phyloP scores from a whole-genome alignment of 805 yeast species.

The Cyberlindnera saturnus region DNA sequence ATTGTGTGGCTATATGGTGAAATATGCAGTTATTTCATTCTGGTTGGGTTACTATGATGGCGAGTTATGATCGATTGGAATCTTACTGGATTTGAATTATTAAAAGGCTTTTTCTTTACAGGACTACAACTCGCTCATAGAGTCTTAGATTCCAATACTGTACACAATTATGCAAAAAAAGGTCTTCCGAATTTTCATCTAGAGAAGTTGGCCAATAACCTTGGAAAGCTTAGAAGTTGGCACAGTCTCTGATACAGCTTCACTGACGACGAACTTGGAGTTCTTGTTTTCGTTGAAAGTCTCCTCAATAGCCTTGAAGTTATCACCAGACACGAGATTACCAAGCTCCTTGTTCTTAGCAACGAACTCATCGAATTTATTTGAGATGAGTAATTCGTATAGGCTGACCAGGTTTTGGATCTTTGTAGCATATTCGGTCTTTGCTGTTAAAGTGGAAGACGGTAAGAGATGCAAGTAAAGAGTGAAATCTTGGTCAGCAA shows the following conservation, averaged over 20 bases:
- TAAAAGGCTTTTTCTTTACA: too few species aligned
- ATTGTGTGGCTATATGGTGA: neutral
- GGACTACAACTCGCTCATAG: too few species aligned
- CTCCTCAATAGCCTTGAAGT: slow-evolving; percentile 12
- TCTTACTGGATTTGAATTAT: too few species aligned
- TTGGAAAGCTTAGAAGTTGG: slow-evolving; percentile 20
- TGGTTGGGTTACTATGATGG: too few species aligned
- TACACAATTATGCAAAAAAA: too few species aligned
- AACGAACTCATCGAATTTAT: slow-evolving; percentile 16
- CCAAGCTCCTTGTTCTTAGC: slow-evolving; percentile 19
- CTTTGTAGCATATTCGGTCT: slow-evolving; percentile 21
- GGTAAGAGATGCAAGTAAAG: slow-evolving; percentile 41
- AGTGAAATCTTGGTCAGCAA: slow-evolving; percentile 36
- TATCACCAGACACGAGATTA: slow-evolving; percentile 12
- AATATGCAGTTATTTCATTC: too few species aligned
- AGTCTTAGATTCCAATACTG: too few species aligned
- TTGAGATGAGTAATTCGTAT: slow-evolving; percentile 19
- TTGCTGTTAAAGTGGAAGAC: slow-evolving; percentile 26
- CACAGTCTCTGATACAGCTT: slow-evolving; percentile 19
- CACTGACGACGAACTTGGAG: slow-evolving; percentile 17
- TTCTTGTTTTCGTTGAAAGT: slow-evolving; percentile 17
- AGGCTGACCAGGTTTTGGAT: slow-evolving; percentile 20
- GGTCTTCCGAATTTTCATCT: neutral
- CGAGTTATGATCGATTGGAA: too few species aligned
- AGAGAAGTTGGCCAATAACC: slow-evolving; percentile 16